Conservation (phyloP, 2,329 filamentous ascomycete genomes). For the Stachybotrys chlorohalonatus region DNA sequence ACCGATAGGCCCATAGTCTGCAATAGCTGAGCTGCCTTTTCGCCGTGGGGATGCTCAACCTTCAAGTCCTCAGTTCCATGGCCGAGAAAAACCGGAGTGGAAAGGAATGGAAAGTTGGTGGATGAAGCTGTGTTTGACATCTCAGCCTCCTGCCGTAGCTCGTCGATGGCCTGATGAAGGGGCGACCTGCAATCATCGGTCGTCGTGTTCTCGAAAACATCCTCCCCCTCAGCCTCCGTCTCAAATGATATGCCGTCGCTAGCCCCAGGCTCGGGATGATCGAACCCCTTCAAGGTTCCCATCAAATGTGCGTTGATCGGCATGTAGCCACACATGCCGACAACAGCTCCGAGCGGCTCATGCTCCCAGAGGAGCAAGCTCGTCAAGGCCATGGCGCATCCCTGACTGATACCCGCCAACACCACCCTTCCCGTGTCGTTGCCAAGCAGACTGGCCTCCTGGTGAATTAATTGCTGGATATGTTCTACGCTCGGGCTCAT, state of each 20-base stretch:
- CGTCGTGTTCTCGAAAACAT: constrained; percentile 9
- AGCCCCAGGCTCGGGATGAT: neutral
- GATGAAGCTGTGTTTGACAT: constrained; percentile 3
- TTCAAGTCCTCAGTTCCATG: constrained; percentile 33
- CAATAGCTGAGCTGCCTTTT: constrained; percentile 23
- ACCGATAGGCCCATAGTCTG: constrained; percentile 22
- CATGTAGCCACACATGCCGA: constrained; percentile 37
- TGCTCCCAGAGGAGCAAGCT: constrained; percentile 34
- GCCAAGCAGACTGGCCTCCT: constrained; percentile 23
- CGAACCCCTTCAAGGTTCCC: constrained; percentile 4
- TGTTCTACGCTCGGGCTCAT: constrained; percentile 31
- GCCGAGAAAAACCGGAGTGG: constrained; percentile 34
- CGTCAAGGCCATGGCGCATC: constrained; percentile 36
- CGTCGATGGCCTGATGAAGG: constrained; percentile 11
- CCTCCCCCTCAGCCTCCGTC: constrained; percentile 4
- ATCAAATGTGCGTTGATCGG: constrained; percentile 27
- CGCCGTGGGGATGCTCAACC: constrained; percentile 26
- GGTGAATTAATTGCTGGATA: constrained; percentile 25
- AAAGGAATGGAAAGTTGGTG: constrained; percentile 7
- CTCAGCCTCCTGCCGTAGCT: constrained; percentile 18
- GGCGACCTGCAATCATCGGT: constrained; percentile 4
- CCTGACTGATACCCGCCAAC: constrained; percentile 44
- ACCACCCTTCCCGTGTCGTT: constrained; percentile 29
- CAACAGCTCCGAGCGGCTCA: constrained; percentile 22
- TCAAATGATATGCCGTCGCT: constrained; percentile 2